These are phyloP conservation scores for Hypoxylon sp. DNA, from an alignment of 2,329 filamentous ascomycete genomes.

Conservation along the genomic window DNA sequence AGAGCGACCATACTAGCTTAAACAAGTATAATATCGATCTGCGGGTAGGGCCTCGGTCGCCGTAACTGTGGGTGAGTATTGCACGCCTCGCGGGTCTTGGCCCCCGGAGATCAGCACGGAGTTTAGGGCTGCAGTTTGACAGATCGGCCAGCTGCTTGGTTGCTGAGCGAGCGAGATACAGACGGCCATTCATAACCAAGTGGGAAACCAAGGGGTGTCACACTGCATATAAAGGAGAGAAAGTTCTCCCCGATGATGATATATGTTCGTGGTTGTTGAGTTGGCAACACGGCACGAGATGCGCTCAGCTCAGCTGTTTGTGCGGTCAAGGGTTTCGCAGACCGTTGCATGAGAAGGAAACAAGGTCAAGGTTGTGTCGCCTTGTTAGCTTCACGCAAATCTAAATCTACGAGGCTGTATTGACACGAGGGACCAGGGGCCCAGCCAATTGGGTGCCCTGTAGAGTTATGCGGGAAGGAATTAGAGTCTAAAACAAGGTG, in stretches of 20 bases:
- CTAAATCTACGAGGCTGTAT: constrained; percentile 19
- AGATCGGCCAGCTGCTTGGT: constrained; percentile 21
- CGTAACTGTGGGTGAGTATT: constrained; percentile 19
- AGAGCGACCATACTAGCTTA: constrained; percentile 19
- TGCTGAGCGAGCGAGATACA: constrained; percentile 13
- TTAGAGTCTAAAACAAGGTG: constrained; percentile 42
- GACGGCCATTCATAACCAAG: constrained; percentile 7
- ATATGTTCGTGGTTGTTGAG: constrained; percentile 2
- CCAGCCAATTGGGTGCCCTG: background rate
- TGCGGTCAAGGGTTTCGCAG: constrained; percentile 4
- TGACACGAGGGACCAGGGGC: constrained; percentile 19
- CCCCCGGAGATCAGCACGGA: constrained; percentile 42
- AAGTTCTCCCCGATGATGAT: constrained; percentile 1
- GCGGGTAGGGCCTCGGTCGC: constrained; percentile 29
- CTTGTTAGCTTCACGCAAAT: constrained; percentile 20
- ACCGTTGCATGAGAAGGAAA: background rate
- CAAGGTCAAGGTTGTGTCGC: constrained; percentile 23
- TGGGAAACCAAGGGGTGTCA: constrained; percentile 25
- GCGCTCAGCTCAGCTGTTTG: constrained; percentile 11
- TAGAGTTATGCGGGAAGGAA: constrained; percentile 33
- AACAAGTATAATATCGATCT: constrained; percentile 41
- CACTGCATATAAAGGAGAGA: constrained; percentile 27
- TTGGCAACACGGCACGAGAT: constrained; percentile 10
- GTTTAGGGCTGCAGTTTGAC: constrained; percentile 41
- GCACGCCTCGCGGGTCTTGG: constrained; percentile 31